Evolutionary conservation across 441 rosid genomes (phyloP).

Genomic region (Jatropha multifida): DNA sequence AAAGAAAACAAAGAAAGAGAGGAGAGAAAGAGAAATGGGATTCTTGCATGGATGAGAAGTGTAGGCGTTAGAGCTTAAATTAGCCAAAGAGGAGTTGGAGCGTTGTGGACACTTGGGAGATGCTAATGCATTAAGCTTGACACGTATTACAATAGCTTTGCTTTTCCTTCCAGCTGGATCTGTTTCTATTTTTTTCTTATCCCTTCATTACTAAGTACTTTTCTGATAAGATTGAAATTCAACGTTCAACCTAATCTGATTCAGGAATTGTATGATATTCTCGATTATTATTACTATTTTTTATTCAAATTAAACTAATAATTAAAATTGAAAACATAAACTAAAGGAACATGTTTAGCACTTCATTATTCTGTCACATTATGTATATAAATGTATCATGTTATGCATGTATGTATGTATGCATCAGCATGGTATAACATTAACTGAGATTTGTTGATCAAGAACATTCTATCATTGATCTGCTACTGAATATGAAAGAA

Average conservation of each 20-base stretch:
- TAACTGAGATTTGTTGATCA: no score
- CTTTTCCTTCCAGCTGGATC: conserved; percentile 20
- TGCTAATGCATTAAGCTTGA: conserved; percentile 29
- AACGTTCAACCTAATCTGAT: background rate
- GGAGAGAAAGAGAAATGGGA: conserved; percentile 10
- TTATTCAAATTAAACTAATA: no score
- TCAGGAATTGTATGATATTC: background rate
- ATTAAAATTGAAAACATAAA: no score
- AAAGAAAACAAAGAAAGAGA: conserved; percentile 7
- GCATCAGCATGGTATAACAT: no score
- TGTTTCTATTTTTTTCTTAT: conserved; percentile 15
- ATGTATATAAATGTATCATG: no score
- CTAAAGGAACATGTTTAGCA: no score
- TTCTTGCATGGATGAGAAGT: conserved; percentile 40
- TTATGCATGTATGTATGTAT: no score
- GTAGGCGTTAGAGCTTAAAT: conserved; percentile 32
- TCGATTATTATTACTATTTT: background rate
- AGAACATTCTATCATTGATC: no score
- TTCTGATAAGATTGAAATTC: background rate
- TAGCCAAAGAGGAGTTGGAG: conserved; percentile 31
- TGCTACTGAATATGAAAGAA: no score
- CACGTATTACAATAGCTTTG: conserved; percentile 38
- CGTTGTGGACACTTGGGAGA: conserved; percentile 51
- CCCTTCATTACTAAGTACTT: background rate
- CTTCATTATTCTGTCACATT: no score